Conservation (phyloP, 2,329 filamentous ascomycete species). For the Fusarium circinatum region DNA sequence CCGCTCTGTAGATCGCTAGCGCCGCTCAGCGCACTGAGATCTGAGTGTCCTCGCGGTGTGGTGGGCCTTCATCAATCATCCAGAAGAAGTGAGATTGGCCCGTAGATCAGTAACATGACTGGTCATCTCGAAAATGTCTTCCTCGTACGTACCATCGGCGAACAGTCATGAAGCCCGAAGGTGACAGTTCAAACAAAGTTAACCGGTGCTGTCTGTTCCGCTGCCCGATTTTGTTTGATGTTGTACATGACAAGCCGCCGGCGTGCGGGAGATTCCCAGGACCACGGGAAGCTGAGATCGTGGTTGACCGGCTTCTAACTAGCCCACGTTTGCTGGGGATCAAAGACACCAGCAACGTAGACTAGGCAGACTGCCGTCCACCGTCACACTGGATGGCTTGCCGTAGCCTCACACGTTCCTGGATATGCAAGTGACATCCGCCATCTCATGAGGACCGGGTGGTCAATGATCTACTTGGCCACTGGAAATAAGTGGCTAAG, state of each 20-base stretch:
- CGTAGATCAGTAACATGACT: constrained; percentile 44
- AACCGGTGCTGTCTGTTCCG: constrained; percentile 11
- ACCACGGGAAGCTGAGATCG: constrained; percentile 43
- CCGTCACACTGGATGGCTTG: constrained; percentile 44
- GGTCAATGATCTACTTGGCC: constrained; percentile 34
- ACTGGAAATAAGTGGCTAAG: constrained; percentile 23
- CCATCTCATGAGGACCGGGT: constrained; percentile 40
- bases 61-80: constrained; percentile 37
- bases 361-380: constrained; percentile 43
- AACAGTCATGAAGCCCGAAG: constrained; percentile 11
- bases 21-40: constrained; percentile 44
- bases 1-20: constrained; percentile 45
- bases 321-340: constrained; percentile 40
- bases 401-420: constrained; percentile 47
- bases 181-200: constrained; percentile 13
- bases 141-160: constrained; percentile 12
- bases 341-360: constrained; percentile 41
- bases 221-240: constrained; percentile 8
- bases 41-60: constrained; percentile 36
- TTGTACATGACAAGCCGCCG: constrained; percentile 32
- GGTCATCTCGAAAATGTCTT: constrained; percentile 32
- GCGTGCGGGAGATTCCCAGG: constrained; percentile 44
- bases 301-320: constrained; percentile 38
- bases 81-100: constrained; percentile 43
- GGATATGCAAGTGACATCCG: constrained; percentile 44